These are phyloP conservation scores for Colletotrichum aenigma DNA, from an alignment of 2,329 filamentous ascomycete species.

Conservation along the genomic window DNA sequence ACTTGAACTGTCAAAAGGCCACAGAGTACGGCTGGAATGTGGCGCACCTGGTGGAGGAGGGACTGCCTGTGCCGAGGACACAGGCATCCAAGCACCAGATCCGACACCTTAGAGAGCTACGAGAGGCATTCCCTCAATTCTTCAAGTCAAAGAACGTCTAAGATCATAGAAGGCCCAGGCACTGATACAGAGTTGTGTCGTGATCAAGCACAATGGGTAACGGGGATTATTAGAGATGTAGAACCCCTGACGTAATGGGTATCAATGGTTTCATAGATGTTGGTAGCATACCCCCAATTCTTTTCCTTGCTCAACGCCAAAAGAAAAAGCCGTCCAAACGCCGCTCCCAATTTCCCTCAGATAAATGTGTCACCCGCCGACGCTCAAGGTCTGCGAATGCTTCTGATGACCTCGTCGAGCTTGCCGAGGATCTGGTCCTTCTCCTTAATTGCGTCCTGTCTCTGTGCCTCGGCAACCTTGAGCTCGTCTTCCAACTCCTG, in stretches of 20 bases:
- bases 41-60: slow-evolving; percentile 83
- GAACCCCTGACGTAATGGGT: background rate
- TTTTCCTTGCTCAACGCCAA: background rate
- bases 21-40: slow-evolving; percentile 84
- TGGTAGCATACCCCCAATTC: background rate
- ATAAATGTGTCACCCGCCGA: background rate
- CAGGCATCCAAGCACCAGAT: slow-evolving; percentile 79
- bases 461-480: slow-evolving; percentile 64
- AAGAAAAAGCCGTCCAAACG: slow-evolving; percentile 26
- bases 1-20: slow-evolving; percentile 78
- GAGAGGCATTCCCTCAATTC: slow-evolving; percentile 78
- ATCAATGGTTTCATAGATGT: background rate
- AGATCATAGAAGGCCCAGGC: background rate
- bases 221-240: background rate
- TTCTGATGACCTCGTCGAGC: slow-evolving; percentile 65
- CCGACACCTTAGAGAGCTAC: slow-evolving; percentile 75
- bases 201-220: background rate
- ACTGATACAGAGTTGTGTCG: background rate
- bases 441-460: slow-evolving; percentile 67
- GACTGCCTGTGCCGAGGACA: slow-evolving; percentile 63
- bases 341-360: background rate
- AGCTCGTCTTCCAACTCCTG: slow-evolving; percentile 69
- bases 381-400: slow-evolving; percentile 60
- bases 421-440: slow-evolving; percentile 64
- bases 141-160: slow-evolving; percentile 64